Base-by-base conservation (phyloP, 345 rosid genomes). In the Camelina sativa region DNA sequence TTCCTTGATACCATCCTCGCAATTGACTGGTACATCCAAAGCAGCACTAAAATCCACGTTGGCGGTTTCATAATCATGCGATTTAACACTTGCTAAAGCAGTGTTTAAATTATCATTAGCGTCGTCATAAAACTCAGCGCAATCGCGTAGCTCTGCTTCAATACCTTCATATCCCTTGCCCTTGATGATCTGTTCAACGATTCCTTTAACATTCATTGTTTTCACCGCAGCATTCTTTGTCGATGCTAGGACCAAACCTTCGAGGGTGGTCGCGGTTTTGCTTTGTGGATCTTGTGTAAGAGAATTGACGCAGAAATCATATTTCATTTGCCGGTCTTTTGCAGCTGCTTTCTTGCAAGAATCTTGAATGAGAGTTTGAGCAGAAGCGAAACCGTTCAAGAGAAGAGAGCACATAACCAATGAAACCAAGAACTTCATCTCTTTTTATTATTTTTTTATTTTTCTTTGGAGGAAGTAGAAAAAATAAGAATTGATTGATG, bases 1-100 rank as follows among this genome's bases (percentile, higher is more conserved):
- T 25, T 82, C 84, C 60, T 77, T 67, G 40, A 86, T 77, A 51
- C 80, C 84, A n/a, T 80, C 74, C 65, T 84, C 80, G 41, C 89
- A 84, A 20, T 80, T 73, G 6, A 0, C 4, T 11, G 82, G 11
- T 10, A 77, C 62, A 55, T 79, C 84, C 79, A 79, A 62, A 34
- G 86, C 86, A 4, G 85, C 81, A 50, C 86, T 82, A 3, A 77
- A 11, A 1, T 62, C 10, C 6, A 61, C 4, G 10, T 69, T 81
- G 37, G 80, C 84, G 1, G 16, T 57, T 15, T 1, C 17, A 35
- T 75, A 84, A 43, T 82, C 82, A 12, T 15, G 23, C 0, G 46
- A 7, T 73, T 28, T 20, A 9, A 81, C 11, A 17, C 16, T 73
- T 12, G 7, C 2, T 6, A 52, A 6, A 6, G 80, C 85, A 3